A percentile compares a stretch with the other conserved stretches of the same genome.
Conservation (phyloP, 495 filamentous ascomycete genomes). For the Penicillium lividum region DNA sequence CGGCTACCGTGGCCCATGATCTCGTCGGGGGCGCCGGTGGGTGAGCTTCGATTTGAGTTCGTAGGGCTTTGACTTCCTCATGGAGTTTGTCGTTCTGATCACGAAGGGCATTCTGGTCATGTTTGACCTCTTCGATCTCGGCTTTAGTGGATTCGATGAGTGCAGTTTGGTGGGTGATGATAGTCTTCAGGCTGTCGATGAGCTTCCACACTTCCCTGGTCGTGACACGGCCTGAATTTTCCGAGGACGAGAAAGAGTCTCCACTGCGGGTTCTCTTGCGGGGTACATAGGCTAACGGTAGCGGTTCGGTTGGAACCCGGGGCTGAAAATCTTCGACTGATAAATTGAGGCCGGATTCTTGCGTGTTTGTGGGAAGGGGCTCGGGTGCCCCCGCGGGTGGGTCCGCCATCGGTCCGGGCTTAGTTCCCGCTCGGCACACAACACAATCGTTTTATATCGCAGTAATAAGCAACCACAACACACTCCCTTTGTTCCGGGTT, state of each 20-base stretch:
- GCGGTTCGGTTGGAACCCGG: too few relatives aligned
- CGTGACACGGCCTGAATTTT: constrained; percentile 3
- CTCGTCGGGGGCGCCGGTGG: too few relatives aligned
- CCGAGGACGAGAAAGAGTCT: too few relatives aligned
- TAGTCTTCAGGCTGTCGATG: constrained; percentile 16
- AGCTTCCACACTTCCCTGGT: constrained; percentile 24
- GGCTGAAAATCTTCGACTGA: constrained; percentile 10
- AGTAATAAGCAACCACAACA: neutral
- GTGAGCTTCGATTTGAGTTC: too few relatives aligned
- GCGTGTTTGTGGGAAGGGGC: constrained; percentile 18
- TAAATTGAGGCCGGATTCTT: constrained; percentile 13
- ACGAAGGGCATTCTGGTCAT: constrained; percentile 17
- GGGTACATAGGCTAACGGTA: too few relatives aligned
- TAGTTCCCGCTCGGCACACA: constrained; percentile 18
- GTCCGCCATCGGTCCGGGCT: constrained; percentile 16
- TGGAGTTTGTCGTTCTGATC: constrained; percentile 21
- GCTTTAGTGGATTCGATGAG: constrained; percentile 3
- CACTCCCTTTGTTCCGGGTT: too few relatives aligned
- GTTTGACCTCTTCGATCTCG: constrained; percentile 22
- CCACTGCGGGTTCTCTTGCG: too few relatives aligned
- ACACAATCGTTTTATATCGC: constrained; percentile 6
- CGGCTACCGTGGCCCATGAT: too few relatives aligned
- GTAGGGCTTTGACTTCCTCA: constrained; percentile 11
- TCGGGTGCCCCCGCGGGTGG: constrained; percentile 20
- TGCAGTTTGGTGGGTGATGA: constrained; percentile 18